Evolutionary conservation across 2,329 filamentous ascomycete genomes (phyloP).

Genomic region (Emmonsiellopsis sp.): DNA sequence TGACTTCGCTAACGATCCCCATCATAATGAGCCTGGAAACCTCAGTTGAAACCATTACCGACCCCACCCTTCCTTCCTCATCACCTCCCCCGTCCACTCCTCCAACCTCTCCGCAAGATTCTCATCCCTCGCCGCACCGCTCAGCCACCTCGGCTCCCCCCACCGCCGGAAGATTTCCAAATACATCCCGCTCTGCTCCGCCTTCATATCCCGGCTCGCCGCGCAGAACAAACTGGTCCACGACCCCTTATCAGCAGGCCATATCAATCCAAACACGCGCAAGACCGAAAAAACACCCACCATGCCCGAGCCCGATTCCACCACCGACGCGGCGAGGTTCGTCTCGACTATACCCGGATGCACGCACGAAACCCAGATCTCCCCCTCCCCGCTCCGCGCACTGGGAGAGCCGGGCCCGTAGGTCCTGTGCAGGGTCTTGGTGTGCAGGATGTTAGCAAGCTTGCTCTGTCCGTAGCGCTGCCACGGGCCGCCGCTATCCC

Average conservation of each 20-base stretch:
- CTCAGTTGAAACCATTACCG: not conserved
- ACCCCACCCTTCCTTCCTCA: constrained; percentile 10
- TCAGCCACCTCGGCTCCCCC: constrained; percentile 25
- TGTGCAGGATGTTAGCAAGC: constrained; percentile 37
- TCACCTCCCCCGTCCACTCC: constrained; percentile 23
- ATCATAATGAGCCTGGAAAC: too few relatives aligned
- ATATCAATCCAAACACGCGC: constrained; percentile 15
- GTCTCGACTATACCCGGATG: constrained; percentile 33
- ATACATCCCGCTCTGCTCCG: constrained; percentile 29
- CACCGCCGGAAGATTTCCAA: constrained; percentile 16
- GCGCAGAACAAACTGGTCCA: constrained; percentile 28
- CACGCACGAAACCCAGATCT: constrained; percentile 31
- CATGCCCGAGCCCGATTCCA: constrained; percentile 6
- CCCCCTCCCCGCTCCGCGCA: constrained; percentile 20
- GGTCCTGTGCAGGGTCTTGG: constrained; percentile 24
- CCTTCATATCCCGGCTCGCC: constrained; percentile 28
- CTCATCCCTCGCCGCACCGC: constrained; percentile 17
- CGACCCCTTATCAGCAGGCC: constrained; percentile 25
- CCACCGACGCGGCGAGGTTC: constrained; percentile 15
- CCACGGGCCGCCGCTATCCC: constrained; percentile 21
- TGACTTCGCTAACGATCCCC: too few relatives aligned
- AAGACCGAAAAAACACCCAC: constrained; percentile 10
- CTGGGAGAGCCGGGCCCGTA: constrained; percentile 24
- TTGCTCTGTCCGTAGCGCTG: constrained; percentile 39
- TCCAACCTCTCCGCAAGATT: constrained; percentile 22